These are phyloP conservation scores for Debaryomyces robertsiae DNA, from an alignment of 1,139 yeast species.

Conservation along the genomic window DNA sequence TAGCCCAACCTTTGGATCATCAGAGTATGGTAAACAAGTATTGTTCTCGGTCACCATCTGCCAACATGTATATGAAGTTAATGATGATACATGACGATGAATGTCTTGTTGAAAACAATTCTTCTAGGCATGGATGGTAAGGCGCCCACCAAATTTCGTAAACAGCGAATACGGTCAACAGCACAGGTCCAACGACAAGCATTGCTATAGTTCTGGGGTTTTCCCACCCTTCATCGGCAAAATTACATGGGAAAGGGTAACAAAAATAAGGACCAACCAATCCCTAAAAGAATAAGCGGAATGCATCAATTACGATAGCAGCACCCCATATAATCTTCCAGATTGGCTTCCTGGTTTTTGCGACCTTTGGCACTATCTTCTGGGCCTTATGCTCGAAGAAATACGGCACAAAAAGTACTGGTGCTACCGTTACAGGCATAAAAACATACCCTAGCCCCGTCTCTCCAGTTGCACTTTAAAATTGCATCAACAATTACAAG, in stretches of 20 bases:
- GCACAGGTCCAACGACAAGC: conserved; percentile 34
- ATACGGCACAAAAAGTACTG: conserved; percentile 29
- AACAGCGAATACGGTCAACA: conserved; percentile 26
- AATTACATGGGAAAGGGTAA: conserved; percentile 31
- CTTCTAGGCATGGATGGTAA: conserved; percentile 37
- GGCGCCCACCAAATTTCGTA: conserved; percentile 32
- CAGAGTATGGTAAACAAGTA: conserved; percentile 25
- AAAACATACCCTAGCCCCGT: conserved; percentile 46
- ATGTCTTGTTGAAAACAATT: conserved; percentile 32
- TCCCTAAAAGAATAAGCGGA: conserved; percentile 38
- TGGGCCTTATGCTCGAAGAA: conserved; percentile 30
- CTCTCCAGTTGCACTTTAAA: conserved; percentile 35
- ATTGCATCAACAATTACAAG: conserved; percentile 30
- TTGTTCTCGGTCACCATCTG: conserved; percentile 23
- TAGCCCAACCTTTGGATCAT: conserved; percentile 25
- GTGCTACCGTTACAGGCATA: conserved; percentile 31
- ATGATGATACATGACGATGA: conserved; percentile 27
- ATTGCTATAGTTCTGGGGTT: conserved; percentile 42
- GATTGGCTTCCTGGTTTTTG: conserved; percentile 1
- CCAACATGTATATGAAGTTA: conserved; percentile 18
- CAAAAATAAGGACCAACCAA: conserved; percentile 35
- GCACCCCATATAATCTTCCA: conserved; percentile 6
- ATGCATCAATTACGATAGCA: conserved; percentile 27
- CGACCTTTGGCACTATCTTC: conserved; percentile 8
- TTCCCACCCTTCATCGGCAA: conserved; percentile 31